These are phyloP conservation scores for Phaseolus coccineus DNA, from an alignment of 331 rosid genomes.

Conservation along the genomic window DNA sequence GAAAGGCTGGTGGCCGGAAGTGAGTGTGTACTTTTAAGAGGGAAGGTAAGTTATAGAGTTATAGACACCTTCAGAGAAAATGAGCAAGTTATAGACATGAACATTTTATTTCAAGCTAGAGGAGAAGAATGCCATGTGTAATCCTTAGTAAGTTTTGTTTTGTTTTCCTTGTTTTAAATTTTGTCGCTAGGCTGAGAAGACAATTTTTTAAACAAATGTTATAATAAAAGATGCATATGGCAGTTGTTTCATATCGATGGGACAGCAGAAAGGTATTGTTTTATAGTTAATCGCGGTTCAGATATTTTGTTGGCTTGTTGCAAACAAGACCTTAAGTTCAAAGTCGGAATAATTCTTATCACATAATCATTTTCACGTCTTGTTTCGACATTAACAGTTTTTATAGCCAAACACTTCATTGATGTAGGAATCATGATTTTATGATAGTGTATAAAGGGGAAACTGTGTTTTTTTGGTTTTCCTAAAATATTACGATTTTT, in stretches of 20 bases:
- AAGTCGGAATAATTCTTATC: not conserved
- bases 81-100: constrained; percentile 52
- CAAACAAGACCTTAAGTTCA: not conserved
- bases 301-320: not conserved
- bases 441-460: not conserved
- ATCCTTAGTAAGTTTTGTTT: constrained; percentile 56
- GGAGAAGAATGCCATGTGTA: constrained; percentile 48
- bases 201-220: constrained; percentile 47
- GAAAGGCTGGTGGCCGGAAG: constrained; percentile 67
- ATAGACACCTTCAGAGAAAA: constrained; percentile 44
- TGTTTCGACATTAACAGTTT: not conserved
- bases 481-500: not conserved
- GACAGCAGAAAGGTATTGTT: constrained; percentile 33
- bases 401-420: not conserved
- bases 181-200: constrained; percentile 52
- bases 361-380: not conserved
- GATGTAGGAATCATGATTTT: not conserved
- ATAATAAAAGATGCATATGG: constrained; percentile 54
- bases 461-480: not conserved
- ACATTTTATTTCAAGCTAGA: constrained; percentile 46
- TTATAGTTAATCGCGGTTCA: not conserved
- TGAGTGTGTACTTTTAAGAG: constrained; percentile 46
- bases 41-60: constrained; percentile 39
- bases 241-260: constrained; percentile 26
- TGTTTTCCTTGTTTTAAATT: constrained; percentile 37